Base-by-base conservation (phyloP, 441 rosid species). In the Arabidopsis hybrid region DNA sequence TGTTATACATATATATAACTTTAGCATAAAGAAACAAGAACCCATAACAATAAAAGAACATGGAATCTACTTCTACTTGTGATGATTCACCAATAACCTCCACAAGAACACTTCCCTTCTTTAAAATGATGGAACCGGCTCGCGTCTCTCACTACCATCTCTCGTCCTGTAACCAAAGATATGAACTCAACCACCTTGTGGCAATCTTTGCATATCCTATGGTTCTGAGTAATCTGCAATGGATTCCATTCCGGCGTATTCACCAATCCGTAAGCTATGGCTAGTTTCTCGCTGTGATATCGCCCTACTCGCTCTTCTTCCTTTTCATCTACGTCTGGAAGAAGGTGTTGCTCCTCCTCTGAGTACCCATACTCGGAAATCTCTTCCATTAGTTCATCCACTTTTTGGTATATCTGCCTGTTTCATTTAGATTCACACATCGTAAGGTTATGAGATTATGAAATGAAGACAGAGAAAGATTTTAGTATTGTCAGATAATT, bases 201-300 rank as follows among this genome's bases (percentile, higher is more conserved):
- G 69, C 97, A 94, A 72, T 89, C 93, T n/a, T 77, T 78, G 60
- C 97, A 95, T 35, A 91, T 84, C 50, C 97, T 82, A 82, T 95
- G 99, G 62, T 88, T 83, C 85, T 95, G 99, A 71, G 91, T 87
- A 29, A 92, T 78, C 78, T 87, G 97, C 87, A 95, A 69, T 1
- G 89, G 80, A 7, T 60, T 77, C 89, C 93, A 85, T 53, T 81
- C 77, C 7, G 77, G 69, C 1, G 94, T 84, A 51, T 79, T 87
- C 51, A 91, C 78, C 60, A 95, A 60, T 49, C 96, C 94, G 29
- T 92, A 91, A 18, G 97, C 97, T 70, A 91, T 75, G 2, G 97
- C 96, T 58, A 95, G 75, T 80, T 92, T 95, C 84, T 95, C 97
- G 13, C 95, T 87, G 69, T 92, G 97, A 78, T 87, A 86, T 57